phyloP scores from a whole-genome alignment of 176 grass and related monocot genomes.

The sorghum (Sorghum bicolor) region Sorghum_bicolor_NCBIv3 NC_012876.2:4757001-4757500 shows the following conservation, averaged over 20 bases:
- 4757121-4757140: conserved; percentile 60
- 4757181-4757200: conserved; percentile 65
- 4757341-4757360: conserved; percentile 47
- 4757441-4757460: conserved; percentile 85
- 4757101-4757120: conserved; percentile 90
- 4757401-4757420: conserved; percentile 39
- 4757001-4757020: conserved; percentile 41
- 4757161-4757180: conserved; percentile 35
- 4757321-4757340: conserved; percentile 41
- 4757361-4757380: conserved; percentile 38
- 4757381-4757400: conserved; percentile 18
- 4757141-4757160: conserved; percentile 24
- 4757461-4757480: conserved; percentile 91
- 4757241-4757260: conserved; percentile 87
- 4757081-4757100: conserved; percentile 78
- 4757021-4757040: conserved; percentile 64
- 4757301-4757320: conserved; percentile 45
- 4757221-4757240: conserved; percentile 88
- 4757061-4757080: conserved; percentile 67
- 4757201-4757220: conserved; percentile 81
- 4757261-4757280: conserved; percentile 68
- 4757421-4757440: conserved; percentile 57
- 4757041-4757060: conserved; percentile 53
- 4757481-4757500: conserved; percentile 68
- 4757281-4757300: conserved; percentile 26